A percentile compares a stretch with the other conserved stretches of the same genome.
These are phyloP conservation scores for Agrocybe praecox DNA, from an alignment of 768 basidiomycete species.

Conservation along the genomic window DNA sequence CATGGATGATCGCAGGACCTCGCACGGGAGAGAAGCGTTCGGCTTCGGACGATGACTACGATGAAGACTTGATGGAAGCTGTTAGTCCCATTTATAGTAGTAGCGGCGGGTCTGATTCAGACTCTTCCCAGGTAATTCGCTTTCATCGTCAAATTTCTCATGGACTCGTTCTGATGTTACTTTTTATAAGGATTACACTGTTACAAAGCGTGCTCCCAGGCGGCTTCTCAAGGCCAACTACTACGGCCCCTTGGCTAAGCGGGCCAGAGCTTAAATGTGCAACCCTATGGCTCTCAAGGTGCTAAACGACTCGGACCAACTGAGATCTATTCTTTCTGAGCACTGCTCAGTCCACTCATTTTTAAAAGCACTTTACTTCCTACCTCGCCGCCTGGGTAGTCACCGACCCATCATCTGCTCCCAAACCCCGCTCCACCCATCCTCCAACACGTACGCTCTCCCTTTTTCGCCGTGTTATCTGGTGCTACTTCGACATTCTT, in stretches of 20 bases:
- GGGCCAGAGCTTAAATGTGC: constrained; percentile 15
- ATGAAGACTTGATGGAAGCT: constrained; percentile 13
- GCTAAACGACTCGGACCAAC: not conserved
- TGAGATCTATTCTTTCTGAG: too few species aligned
- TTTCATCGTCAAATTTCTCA: not conserved
- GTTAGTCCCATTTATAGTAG: constrained; percentile 16
- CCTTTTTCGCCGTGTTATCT: too few species aligned
- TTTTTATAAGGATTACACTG: constrained; percentile 10
- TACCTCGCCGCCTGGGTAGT: too few species aligned
- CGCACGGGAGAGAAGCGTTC: constrained; percentile 23
- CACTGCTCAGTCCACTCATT: not conserved
- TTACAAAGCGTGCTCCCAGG: constrained; percentile 14
- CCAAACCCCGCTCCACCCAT: not conserved
- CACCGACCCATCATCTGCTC: too few species aligned
- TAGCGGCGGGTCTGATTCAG: constrained; percentile 22
- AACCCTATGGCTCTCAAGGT: constrained; percentile 10
- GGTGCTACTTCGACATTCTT: too few species aligned
- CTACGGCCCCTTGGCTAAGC: constrained; percentile 20
- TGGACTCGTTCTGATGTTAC: not conserved
- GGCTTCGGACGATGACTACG: constrained; percentile 21
- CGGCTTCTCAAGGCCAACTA: constrained; percentile 15
- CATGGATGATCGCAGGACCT: constrained; percentile 9
- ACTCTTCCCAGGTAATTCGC: constrained; percentile 21
- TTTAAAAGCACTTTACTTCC: too few species aligned
- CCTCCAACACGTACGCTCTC: too few species aligned